Evolutionary conservation across 1,139 yeast genomes (phyloP).

Genomic region (Debaryomycetaceae sp.): DNA sequence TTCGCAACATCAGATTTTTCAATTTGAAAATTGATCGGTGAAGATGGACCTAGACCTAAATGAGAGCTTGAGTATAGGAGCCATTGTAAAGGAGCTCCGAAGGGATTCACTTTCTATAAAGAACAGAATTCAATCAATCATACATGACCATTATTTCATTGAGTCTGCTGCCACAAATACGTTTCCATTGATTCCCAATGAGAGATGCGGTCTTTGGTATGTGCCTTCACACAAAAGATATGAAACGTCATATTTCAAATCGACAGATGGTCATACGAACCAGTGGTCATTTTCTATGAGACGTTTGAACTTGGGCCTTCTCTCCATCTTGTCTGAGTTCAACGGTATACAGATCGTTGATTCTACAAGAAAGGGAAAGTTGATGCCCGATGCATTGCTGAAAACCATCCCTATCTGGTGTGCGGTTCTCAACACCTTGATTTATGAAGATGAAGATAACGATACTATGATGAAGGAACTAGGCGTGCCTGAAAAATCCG

Average conservation of each 20-base stretch:
- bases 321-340: slow-evolving; percentile 40
- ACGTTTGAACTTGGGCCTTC: slow-evolving; percentile 68
- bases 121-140: slow-evolving; percentile 69
- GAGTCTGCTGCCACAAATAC: slow-evolving; percentile 9
- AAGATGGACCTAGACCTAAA: not conserved
- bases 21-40: not conserved
- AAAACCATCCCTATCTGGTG: slow-evolving; percentile 93
- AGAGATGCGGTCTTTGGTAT: slow-evolving; percentile 89
- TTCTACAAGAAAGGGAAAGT: slow-evolving; percentile 80
- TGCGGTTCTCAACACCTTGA: slow-evolving; percentile 62
- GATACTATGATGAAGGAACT: slow-evolving; percentile 7
- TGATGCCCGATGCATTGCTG: slow-evolving; percentile 81
- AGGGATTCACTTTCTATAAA: slow-evolving; percentile 54
- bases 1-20: not conserved
- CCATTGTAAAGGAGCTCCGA: slow-evolving; percentile 35
- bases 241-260: slow-evolving; percentile 71
- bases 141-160: slow-evolving; percentile 46
- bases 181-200: slow-evolving; percentile 63
- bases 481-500: slow-evolving; percentile 13
- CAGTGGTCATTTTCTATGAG: slow-evolving; percentile 78
- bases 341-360: slow-evolving; percentile 67
- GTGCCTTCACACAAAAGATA: slow-evolving; percentile 38
- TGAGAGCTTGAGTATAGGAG: slow-evolving; percentile 13
- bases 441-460: slow-evolving; percentile 30
- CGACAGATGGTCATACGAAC: slow-evolving; percentile 84